Base-by-base conservation (phyloP, 176 grass and related monocot genomes). In the Miscanthus lutarioriparius region DNA sequence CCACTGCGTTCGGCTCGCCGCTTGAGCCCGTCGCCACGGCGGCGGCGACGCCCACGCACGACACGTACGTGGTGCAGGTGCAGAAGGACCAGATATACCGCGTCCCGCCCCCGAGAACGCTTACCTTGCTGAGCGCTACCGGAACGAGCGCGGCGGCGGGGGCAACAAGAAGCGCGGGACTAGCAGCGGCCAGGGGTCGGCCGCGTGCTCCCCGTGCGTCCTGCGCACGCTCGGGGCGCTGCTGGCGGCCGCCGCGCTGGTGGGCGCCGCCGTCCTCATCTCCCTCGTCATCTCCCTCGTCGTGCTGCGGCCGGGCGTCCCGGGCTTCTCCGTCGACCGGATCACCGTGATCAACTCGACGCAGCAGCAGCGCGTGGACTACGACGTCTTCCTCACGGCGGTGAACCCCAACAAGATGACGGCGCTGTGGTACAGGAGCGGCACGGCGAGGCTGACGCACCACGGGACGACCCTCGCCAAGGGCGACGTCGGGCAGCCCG, bases 41-140 rank as follows among this genome's bases (percentile, higher is more conserved):
- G 82, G 0, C 61, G 6, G 12, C 33, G 1, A 9, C 62, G 36
- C 43, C 16, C 22, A 44, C 65, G 65, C 71, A 28, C 45, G 81
- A 89, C 37, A 97, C 90, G 25, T 97, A 97, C 86, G 77, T 97
- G 45, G 88, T 97, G 72, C 82, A 94, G 40, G 90, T 97, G 22
- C 92, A 89, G 14, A 97, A 97, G 88, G 95, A 97, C 22, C 95
- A 97, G 81, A 89, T 97, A 84, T 97, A 94, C 90, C 92, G 86
- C 19, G 82, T 97, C 16, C 95, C 95, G 19, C 95, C 95, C 95
- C 95, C 11, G 92, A 97, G 88, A 97, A 97, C 85, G 95, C 95
- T 1, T 79, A 72, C 63, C 76, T 94, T 78, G 90, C 81, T 47
- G 92, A 97, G 75, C 86, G 86, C 16, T 97, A 97, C 71, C 90